These are phyloP conservation scores for Austroboletus eburneus DNA, from an alignment of 768 basidiomycete species.

Conservation along the genomic window DNA sequence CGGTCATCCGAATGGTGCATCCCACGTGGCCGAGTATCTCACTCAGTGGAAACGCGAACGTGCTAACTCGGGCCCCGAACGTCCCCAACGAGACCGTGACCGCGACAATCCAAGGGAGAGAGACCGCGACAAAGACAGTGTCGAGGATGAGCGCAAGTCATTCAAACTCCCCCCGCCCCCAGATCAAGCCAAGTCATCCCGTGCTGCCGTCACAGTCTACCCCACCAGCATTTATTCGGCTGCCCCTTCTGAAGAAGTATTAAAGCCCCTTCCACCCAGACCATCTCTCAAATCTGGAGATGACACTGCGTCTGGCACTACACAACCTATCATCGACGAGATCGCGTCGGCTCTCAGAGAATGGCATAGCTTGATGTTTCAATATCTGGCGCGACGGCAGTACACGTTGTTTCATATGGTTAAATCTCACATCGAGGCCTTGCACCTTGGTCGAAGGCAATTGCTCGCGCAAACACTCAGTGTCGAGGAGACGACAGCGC, in stretches of 20 bases:
- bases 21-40: constrained; percentile 44
- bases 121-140: constrained; percentile 61
- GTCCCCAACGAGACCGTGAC: constrained; percentile 30
- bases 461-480: constrained; percentile 84
- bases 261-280: constrained; percentile 80
- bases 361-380: constrained; percentile 92
- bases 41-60: constrained; percentile 41
- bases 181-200: constrained; percentile 69
- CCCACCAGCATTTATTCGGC: constrained; percentile 72
- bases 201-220: constrained; percentile 70
- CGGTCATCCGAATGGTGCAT: constrained; percentile 30
- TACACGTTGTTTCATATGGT: constrained; percentile 87
- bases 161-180: constrained; percentile 72
- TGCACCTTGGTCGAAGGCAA: constrained; percentile 90
- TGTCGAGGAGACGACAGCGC: constrained; percentile 75
- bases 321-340: constrained; percentile 93
- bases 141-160: constrained; percentile 56
- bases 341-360: constrained; percentile 94
- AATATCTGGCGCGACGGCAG: constrained; percentile 83
- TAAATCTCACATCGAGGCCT: constrained; percentile 82
- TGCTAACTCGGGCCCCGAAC: constrained; percentile 24
- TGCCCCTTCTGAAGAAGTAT: constrained; percentile 59
- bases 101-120: constrained; percentile 40
- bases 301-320: constrained; percentile 79
- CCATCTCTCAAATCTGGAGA: constrained; percentile 95